Evolutionary conservation across 257 asterid species (phyloP).

Genomic region (Petunia secreta): DNA sequence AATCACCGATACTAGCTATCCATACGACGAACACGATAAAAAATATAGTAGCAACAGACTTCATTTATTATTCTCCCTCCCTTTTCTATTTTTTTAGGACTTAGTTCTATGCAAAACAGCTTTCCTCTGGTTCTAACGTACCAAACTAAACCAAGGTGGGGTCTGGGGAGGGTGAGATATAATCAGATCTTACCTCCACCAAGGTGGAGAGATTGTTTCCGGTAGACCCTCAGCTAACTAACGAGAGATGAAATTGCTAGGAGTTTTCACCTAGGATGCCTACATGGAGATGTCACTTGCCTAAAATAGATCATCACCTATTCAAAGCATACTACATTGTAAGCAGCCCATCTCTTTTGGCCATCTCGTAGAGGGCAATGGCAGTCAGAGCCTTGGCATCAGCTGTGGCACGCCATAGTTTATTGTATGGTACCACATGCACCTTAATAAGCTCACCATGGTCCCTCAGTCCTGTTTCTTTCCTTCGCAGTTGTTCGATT

Average conservation of each 20-base stretch:
- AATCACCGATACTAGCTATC: background rate
- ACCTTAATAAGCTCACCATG: conserved; percentile 83
- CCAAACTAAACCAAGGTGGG: background rate
- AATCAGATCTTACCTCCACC: too few species aligned
- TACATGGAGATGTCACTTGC: background rate
- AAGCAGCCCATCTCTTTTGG: conserved; percentile 62
- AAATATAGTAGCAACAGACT: too few species aligned
- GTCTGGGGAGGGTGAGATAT: too few species aligned
- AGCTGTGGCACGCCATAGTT: conserved; percentile 80
- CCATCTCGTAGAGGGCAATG: conserved; percentile 87
- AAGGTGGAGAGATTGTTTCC: too few species aligned
- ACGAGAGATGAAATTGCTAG: background rate
- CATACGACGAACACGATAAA: background rate
- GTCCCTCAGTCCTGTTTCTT: conserved; percentile 80
- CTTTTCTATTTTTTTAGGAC: background rate
- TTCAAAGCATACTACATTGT: background rate
- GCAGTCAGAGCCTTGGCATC: conserved; percentile 86
- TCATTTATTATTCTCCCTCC: background rate
- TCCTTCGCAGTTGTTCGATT: conserved; percentile 69
- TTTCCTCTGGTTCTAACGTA: background rate
- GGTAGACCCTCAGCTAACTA: too few species aligned
- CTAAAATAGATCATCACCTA: background rate
- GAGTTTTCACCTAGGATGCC: background rate
- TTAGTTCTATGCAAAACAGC: background rate
- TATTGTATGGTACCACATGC: conserved; percentile 72